Percentiles rank a stretch among this genome's conserved stretches.
Evolutionary conservation across 2,329 filamentous ascomycete species (phyloP).

Genomic region (Ceratocystis harringtonii): DNA sequence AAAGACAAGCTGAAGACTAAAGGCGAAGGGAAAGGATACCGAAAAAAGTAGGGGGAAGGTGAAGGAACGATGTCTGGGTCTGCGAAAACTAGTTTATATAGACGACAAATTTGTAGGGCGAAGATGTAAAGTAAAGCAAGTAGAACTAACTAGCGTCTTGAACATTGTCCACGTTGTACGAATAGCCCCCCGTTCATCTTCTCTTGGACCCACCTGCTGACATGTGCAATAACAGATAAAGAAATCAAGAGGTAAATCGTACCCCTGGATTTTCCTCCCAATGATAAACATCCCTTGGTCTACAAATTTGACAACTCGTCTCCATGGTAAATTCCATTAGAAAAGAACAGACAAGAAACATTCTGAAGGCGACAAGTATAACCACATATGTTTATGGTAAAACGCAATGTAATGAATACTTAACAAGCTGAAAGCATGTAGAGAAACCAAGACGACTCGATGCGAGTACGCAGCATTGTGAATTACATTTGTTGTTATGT

Average conservation of each 20-base stretch:
- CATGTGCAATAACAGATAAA: background rate
- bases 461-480: too few relatives aligned
- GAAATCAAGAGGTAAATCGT: background rate
- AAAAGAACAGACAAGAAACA: background rate
- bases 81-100: background rate
- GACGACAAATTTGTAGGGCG: background rate
- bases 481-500: too few relatives aligned
- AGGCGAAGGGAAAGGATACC: background rate
- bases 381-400: too few relatives aligned
- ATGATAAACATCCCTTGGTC: background rate
- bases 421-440: too few relatives aligned
- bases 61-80: background rate
- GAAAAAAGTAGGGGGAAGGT: background rate
- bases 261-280: conserved; percentile 6
- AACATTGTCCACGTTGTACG: conserved; percentile 1
- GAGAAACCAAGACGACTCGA: too few relatives aligned
- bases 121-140: background rate
- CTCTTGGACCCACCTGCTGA: background rate
- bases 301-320: background rate
- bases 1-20: conserved; percentile 12
- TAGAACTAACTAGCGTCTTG: background rate
- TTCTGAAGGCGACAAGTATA: too few relatives aligned
- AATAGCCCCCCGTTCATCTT: background rate
- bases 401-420: too few relatives aligned
- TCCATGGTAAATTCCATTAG: background rate